phyloP scores from a whole-genome alignment of 2,329 filamentous ascomycete species.

The Arthroderma uncinatum region DNA sequence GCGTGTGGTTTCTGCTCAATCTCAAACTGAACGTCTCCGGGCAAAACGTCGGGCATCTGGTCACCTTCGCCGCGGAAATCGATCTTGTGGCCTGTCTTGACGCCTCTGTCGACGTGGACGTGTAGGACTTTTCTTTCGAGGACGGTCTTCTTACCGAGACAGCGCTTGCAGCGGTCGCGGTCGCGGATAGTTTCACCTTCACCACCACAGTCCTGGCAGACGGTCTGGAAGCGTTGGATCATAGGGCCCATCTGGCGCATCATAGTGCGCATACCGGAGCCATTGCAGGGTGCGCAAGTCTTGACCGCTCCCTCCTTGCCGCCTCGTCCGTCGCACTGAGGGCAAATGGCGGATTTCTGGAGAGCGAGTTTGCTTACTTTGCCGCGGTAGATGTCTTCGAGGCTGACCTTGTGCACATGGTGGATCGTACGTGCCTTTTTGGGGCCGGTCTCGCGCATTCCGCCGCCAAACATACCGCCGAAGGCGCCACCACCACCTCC shows the following conservation, averaged over 20 bases:
- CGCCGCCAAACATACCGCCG: slow-evolving; percentile 65
- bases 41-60: slow-evolving; percentile 81
- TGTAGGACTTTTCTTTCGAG: slow-evolving; percentile 97
- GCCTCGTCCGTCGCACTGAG: slow-evolving; percentile 84
- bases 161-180: slow-evolving; percentile 95
- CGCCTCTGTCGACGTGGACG: slow-evolving; percentile 91
- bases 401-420: slow-evolving; percentile 94
- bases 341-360: slow-evolving; percentile 94
- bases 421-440: slow-evolving; percentile 91
- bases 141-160: slow-evolving; percentile 93
- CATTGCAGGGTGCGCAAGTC: slow-evolving; percentile 81
- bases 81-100: slow-evolving; percentile 87
- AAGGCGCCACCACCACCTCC: slow-evolving; percentile 58
- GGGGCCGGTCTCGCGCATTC: slow-evolving; percentile 69
- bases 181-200: slow-evolving; percentile 95
- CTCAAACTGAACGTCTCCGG: slow-evolving; percentile 95
- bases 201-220: slow-evolving; percentile 95
- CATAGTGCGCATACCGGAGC: slow-evolving; percentile 93
- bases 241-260: slow-evolving; percentile 99
- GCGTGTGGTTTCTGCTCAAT: slow-evolving; percentile 98
- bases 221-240: slow-evolving; percentile 99
- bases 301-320: slow-evolving; percentile 98
- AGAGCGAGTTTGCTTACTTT: slow-evolving; percentile 96
- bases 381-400: slow-evolving; percentile 95
- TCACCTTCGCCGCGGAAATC: slow-evolving; percentile 96